These are phyloP conservation scores for Naganishia kalamii DNA, from an alignment of 768 basidiomycete genomes.

Conservation along the genomic window DNA sequence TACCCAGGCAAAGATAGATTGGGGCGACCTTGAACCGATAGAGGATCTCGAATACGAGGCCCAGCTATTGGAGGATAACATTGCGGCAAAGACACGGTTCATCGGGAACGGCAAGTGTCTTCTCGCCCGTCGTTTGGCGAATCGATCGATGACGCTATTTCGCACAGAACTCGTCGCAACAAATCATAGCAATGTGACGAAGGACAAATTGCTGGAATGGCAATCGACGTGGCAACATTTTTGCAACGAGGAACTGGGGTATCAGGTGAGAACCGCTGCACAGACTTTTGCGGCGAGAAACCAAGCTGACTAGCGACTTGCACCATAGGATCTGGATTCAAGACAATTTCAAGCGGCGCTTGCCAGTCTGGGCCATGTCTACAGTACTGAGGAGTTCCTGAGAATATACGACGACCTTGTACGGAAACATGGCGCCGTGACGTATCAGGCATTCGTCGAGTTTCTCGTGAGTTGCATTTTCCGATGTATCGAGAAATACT, in stretches of 20 bases:
- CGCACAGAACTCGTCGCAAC: constrained; percentile 73
- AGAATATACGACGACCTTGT: constrained; percentile 73
- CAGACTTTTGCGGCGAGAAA: no score
- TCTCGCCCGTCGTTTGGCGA: not conserved
- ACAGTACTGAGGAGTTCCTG: constrained; percentile 77
- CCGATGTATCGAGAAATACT: not conserved
- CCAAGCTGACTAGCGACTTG: constrained; percentile 50
- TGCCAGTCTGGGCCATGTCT: constrained; percentile 65
- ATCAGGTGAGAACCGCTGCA: not conserved
- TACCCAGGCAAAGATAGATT: constrained; percentile 81
- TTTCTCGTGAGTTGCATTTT: constrained; percentile 59
- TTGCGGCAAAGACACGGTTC: constrained; percentile 86
- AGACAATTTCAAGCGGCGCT: constrained; percentile 60
- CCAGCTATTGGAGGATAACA: constrained; percentile 68
- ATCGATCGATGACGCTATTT: not conserved
- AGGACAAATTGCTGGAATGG: constrained; percentile 91
- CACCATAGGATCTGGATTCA: constrained; percentile 69
- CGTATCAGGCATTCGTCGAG: constrained; percentile 89
- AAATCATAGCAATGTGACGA: constrained; percentile 88
- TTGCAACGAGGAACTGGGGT: constrained; percentile 75
- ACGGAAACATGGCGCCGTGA: constrained; percentile 76
- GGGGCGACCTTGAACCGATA: constrained; percentile 76
- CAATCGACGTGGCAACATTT: constrained; percentile 97
- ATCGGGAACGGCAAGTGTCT: constrained; percentile 74
- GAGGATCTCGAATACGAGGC: constrained; percentile 85